These are phyloP conservation scores for Mycena crocata DNA, from an alignment of 768 basidiomycete genomes.

Conservation along the genomic window DNA sequence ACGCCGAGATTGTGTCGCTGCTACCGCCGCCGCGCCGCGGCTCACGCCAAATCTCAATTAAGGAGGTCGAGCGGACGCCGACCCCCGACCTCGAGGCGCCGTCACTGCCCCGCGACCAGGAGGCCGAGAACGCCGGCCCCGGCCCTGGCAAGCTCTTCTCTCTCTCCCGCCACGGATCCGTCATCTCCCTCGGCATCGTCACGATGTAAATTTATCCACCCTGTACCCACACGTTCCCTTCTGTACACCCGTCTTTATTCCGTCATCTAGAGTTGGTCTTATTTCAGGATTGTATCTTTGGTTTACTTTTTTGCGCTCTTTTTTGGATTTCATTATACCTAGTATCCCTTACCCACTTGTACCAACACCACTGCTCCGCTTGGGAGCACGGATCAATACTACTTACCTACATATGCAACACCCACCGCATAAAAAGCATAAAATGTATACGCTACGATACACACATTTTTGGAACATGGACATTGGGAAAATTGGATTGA, in stretches of 20 bases:
- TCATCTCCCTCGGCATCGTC: conserved; percentile 64
- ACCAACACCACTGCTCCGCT: conserved; percentile 18
- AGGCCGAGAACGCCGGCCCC: conserved; percentile 43
- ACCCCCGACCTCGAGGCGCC: conserved; percentile 45
- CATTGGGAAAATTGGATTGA: too few species aligned
- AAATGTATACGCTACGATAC: too few species aligned
- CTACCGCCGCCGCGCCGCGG: conserved; percentile 73
- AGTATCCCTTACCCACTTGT: conserved; percentile 18
- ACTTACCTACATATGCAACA: conserved; percentile 14
- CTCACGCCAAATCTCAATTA: conserved; percentile 58
- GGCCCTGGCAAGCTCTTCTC: conserved; percentile 49
- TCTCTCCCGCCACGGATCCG: conserved; percentile 62
- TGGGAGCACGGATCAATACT: conserved; percentile 14
- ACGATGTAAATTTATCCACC: conserved; percentile 45
- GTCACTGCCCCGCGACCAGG: conserved; percentile 27
- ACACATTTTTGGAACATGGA: too few species aligned
- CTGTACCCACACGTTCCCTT: too few species aligned
- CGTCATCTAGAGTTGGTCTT: too few species aligned
- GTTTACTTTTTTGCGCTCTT: not conserved
- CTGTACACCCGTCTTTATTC: too few species aligned
- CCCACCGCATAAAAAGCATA: conserved; percentile 12
- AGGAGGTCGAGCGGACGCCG: conserved; percentile 26
- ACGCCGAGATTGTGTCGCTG: conserved; percentile 58
- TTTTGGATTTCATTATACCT: conserved; percentile 22
- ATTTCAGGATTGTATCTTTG: conserved; percentile 9